Conservation (phyloP, 192 early-diverging fungal genomes). For the Glomus cerebriforme region DNA sequence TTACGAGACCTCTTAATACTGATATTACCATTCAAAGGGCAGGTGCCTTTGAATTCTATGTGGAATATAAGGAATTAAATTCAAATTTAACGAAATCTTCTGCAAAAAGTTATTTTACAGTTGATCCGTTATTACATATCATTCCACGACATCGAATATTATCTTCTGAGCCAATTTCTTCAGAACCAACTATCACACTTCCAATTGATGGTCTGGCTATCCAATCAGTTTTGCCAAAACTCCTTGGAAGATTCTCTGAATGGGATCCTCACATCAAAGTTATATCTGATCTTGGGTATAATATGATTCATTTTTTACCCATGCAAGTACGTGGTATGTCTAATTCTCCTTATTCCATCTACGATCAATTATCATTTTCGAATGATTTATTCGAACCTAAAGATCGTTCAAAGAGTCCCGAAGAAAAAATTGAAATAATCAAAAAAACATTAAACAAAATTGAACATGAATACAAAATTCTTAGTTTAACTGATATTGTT, state of each 20-base stretch:
- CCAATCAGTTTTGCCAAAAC: constrained; percentile 94
- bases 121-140: constrained; percentile 83
- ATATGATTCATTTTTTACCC: constrained; percentile 98
- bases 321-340: constrained; percentile 87
- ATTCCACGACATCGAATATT: constrained; percentile 31
- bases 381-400: constrained; percentile 79
- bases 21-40: constrained; percentile 65
- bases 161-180: constrained; percentile 18
- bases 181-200: constrained; percentile 44
- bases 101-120: constrained; percentile 70
- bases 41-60: constrained; percentile 89
- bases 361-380: constrained; percentile 88
- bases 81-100: constrained; percentile 36
- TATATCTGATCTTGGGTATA: constrained; percentile 84
- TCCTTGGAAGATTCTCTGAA: constrained; percentile 80
- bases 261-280: constrained; percentile 78
- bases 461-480: constrained; percentile 65
- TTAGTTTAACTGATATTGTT: constrained; percentile 91
- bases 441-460: constrained; percentile 56
- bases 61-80: constrained; percentile 58
- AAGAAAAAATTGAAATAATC: constrained; percentile 67
- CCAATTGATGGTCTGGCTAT: constrained; percentile 89
- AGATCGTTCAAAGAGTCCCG: constrained; percentile 48
- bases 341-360: constrained; percentile 98
- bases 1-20: constrained; percentile 47